A percentile compares a stretch with the other conserved stretches of the same genome.
Evolutionary conservation across 768 basidiomycete species (phyloP).

Genomic region (Botryobasidium botryosum): DNA sequence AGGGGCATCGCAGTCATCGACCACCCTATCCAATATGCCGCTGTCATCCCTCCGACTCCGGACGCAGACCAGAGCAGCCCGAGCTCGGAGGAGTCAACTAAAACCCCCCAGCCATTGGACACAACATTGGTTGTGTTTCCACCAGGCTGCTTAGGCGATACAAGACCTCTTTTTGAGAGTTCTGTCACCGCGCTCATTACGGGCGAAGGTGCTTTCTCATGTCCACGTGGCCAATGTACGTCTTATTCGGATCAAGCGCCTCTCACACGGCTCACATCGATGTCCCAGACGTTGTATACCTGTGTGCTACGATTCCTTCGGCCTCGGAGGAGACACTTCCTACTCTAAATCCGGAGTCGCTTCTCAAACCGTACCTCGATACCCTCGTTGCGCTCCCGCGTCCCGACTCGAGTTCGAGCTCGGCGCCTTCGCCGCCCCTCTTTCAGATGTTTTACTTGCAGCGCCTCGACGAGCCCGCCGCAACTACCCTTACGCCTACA

Average conservation of each 20-base stretch:
- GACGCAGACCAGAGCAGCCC: constrained; percentile 2
- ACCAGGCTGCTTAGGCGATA: constrained; percentile 32
- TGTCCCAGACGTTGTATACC: constrained; percentile 39
- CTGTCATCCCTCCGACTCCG: constrained; percentile 3
- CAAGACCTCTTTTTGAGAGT: constrained; percentile 19
- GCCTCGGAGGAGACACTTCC: neutral
- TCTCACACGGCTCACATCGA: constrained; percentile 7
- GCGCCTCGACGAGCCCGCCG: constrained; percentile 25
- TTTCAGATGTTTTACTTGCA: constrained; percentile 39
- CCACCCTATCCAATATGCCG: constrained; percentile 21
- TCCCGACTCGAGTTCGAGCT: constrained; percentile 7
- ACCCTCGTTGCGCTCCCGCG: constrained; percentile 22
- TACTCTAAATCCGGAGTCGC: constrained; percentile 21
- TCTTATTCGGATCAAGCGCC: constrained; percentile 7
- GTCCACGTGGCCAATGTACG: constrained; percentile 60
- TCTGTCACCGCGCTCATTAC: constrained; percentile 46
- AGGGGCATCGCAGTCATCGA: constrained; percentile 37
- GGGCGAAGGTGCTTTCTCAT: constrained; percentile 56
- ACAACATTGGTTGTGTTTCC: constrained; percentile 61
- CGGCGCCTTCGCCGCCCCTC: constrained; percentile 7
- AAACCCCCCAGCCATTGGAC: constrained; percentile 29
- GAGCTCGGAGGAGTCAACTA: constrained; percentile 14
- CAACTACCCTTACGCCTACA: neutral
- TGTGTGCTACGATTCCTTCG: constrained; percentile 19
- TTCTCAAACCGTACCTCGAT: constrained; percentile 42